Evolutionary conservation across 228 moss, liverwort and hornwort species (phyloP).

Genomic region (Sphagnum fallax): DNA sequence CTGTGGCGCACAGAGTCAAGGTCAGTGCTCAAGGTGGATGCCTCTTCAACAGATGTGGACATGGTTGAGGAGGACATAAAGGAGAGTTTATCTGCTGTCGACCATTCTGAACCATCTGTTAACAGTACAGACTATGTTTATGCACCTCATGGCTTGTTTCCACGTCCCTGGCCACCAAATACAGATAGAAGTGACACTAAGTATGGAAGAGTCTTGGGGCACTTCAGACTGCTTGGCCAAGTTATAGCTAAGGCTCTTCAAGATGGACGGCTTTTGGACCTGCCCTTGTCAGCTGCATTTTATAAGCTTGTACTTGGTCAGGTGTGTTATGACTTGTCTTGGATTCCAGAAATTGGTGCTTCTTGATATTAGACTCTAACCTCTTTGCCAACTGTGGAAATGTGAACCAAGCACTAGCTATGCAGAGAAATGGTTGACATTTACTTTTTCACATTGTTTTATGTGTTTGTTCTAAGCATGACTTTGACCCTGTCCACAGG

Average conservation of each 20-base stretch:
- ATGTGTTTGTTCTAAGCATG: too few species aligned
- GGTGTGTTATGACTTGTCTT: constrained; percentile 21
- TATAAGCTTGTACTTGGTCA: constrained; percentile 95
- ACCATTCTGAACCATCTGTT: constrained; percentile 15
- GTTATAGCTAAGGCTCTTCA: constrained; percentile 96
- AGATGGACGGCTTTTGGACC: constrained; percentile 84
- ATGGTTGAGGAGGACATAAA: constrained; percentile 33
- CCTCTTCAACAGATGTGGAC: constrained; percentile 36
- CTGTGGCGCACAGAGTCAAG: constrained; percentile 81
- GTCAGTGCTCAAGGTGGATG: constrained; percentile 18
- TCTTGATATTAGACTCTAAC: too few species aligned
- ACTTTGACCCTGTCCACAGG: constrained; percentile 31
- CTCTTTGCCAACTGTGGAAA: too few species aligned
- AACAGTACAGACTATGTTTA: constrained; percentile 62
- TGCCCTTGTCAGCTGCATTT: constrained; percentile 71
- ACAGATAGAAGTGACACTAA: constrained; percentile 43
- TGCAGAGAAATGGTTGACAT: too few species aligned
- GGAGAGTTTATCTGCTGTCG: constrained; percentile 23
- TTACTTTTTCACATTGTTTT: too few species aligned
- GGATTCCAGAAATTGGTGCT: too few species aligned
- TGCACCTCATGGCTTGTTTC: constrained; percentile 81
- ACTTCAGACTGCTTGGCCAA: constrained; percentile 85
- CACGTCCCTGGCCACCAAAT: constrained; percentile 72
- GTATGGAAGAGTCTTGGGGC: constrained; percentile 67
- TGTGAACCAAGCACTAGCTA: too few species aligned